Conservation (phyloP, 2,329 filamentous ascomycete species). For the Sclerotinia subarctica region DNA sequence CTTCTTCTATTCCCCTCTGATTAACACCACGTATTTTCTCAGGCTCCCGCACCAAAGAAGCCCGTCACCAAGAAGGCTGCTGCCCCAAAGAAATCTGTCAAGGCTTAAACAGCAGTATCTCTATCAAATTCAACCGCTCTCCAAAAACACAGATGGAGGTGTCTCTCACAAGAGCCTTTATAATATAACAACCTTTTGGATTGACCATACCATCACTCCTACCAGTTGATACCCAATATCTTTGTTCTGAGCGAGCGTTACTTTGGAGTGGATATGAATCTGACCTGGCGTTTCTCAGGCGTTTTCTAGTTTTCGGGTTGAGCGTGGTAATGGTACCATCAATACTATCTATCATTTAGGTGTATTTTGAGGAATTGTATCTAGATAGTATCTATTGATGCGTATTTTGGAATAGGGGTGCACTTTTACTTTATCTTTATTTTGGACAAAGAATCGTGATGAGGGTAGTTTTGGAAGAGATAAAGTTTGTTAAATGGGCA, state of each 20-base stretch:
- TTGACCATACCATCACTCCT: not conserved
- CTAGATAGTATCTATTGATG: constrained; percentile 12
- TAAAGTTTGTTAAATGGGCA: not conserved
- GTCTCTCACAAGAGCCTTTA: constrained; percentile 4
- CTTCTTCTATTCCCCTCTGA: not conserved
- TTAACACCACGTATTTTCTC: constrained; percentile 19
- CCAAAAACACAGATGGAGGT: constrained; percentile 5
- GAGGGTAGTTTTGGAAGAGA: not conserved
- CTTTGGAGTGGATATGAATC: constrained; percentile 15
- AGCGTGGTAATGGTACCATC: constrained; percentile 2
- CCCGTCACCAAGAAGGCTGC: constrained; percentile 23
- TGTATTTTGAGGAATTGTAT: not conserved
- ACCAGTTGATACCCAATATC: constrained; percentile 2
- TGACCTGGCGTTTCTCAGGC: constrained; percentile 14
- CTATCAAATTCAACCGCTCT: not conserved
- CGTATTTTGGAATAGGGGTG: constrained; percentile 8
- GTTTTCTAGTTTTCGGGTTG: constrained; percentile 5
- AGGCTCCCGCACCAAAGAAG: constrained; percentile 42
- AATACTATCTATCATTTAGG: not conserved
- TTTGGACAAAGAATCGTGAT: constrained; percentile 1
- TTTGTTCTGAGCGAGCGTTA: constrained; percentile 12
- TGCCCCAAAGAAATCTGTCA: not conserved
- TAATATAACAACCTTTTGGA: constrained; percentile 9
- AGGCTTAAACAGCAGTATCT: constrained; percentile 3
- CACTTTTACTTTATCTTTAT: not conserved